Evolutionary conservation across 2,329 filamentous ascomycete genomes (phyloP).

Genomic region (Xylaria sp.): DNA sequence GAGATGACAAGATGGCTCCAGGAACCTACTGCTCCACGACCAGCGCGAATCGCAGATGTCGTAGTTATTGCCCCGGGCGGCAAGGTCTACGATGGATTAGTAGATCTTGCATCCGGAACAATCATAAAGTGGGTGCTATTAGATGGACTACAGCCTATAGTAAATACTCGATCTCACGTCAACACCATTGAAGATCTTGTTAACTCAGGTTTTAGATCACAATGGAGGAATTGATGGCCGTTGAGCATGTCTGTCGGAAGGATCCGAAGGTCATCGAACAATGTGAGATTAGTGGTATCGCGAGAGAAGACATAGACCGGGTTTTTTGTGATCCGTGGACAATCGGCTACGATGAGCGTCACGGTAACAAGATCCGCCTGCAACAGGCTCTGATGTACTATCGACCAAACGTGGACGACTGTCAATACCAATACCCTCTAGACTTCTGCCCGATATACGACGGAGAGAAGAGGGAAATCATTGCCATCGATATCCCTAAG

Average conservation of each 20-base stretch:
- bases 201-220: conserved; percentile 65
- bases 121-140: conserved; percentile 77
- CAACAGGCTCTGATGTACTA: conserved; percentile 98
- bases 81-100: conserved; percentile 81
- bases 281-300: conserved; percentile 81
- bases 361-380: conserved; percentile 76
- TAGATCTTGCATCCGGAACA: conserved; percentile 71
- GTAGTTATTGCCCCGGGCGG: conserved; percentile 81
- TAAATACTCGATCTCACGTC: no score
- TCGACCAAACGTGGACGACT: conserved; percentile 81
- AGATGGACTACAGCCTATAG: conserved; percentile 80
- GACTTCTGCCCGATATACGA: conserved; percentile 96
- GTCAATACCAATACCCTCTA: conserved; percentile 87
- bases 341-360: conserved; percentile 91
- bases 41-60: conserved; percentile 77
- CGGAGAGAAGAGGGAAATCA: conserved; percentile 75
- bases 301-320: conserved; percentile 86
- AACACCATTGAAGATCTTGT: background rate
- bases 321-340: conserved; percentile 97
- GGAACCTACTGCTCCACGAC: conserved; percentile 65
- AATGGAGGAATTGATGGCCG: conserved; percentile 84
- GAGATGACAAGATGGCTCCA: conserved; percentile 83
- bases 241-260: conserved; percentile 76
- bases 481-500: conserved; percentile 83
- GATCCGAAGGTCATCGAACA: conserved; percentile 91